Percentiles rank a stretch among this genome's conserved stretches.
Evolutionary conservation across 2,329 filamentous ascomycete species (phyloP).

Genomic region (Piedraia hortae): DNA sequence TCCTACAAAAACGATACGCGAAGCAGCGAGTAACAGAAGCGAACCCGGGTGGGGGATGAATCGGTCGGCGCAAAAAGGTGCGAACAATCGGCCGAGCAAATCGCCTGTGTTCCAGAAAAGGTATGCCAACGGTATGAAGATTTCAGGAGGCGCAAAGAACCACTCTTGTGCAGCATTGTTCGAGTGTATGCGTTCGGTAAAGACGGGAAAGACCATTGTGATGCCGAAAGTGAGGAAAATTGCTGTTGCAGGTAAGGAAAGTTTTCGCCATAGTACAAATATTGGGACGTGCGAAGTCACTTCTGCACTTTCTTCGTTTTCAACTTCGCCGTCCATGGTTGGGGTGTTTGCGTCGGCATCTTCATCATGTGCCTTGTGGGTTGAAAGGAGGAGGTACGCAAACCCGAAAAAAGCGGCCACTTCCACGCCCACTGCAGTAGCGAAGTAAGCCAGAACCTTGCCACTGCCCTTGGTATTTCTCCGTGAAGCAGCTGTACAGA

Average conservation of each 20-base stretch:
- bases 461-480: too few species aligned
- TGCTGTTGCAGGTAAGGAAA: constrained; percentile 49
- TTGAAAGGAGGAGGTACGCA: constrained; percentile 30
- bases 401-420: constrained; percentile 43
- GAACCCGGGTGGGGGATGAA: constrained; percentile 34
- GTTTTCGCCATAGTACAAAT: constrained; percentile 40
- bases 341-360: constrained; percentile 2
- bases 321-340: too few species aligned
- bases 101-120: constrained; percentile 87
- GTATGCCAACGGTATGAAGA: constrained; percentile 70
- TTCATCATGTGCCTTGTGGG: constrained; percentile 3
- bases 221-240: constrained; percentile 57
- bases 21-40: constrained; percentile 39
- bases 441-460: constrained; percentile 74
- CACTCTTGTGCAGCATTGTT: constrained; percentile 20
- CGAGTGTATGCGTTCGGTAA: constrained; percentile 31
- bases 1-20: constrained; percentile 45
- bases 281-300: constrained; percentile 30
- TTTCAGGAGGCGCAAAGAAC: constrained; percentile 38
- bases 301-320: constrained; percentile 3
- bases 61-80: constrained; percentile 27
- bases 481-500: too few species aligned
- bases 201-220: constrained; percentile 89
- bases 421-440: constrained; percentile 60
- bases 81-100: constrained; percentile 43